phyloP scores from a whole-genome alignment of 148 eudicot species.

The Tetragonia tetragonoides region DNA sequence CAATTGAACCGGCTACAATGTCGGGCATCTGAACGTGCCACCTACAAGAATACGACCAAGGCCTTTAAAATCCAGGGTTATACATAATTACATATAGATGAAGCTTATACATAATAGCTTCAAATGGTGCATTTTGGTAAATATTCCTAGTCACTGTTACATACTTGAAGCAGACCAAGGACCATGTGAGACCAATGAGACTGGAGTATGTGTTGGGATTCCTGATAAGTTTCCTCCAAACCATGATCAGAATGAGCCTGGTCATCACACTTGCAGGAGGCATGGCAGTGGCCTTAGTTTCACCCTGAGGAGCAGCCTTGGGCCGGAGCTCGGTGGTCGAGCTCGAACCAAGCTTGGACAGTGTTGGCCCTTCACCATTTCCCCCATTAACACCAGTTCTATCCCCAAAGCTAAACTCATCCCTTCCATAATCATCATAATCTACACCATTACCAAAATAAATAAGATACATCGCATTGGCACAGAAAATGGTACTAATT shows the following conservation, averaged over 20 bases:
- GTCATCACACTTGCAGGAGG: constrained; percentile 98
- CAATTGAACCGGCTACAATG: constrained; percentile 70
- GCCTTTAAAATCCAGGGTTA: not conserved
- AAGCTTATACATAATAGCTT: not conserved
- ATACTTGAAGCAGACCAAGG: constrained; percentile 74
- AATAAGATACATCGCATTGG: not conserved
- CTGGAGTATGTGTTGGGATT: constrained; percentile 99
- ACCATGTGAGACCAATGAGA: constrained; percentile 85
- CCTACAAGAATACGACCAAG: constrained; percentile 30
- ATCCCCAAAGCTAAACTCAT: constrained; percentile 80
- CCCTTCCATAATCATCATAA: constrained; percentile 76
- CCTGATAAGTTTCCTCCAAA: constrained; percentile 95
- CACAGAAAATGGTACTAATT: not conserved
- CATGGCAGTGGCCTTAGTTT: constrained; percentile 54
- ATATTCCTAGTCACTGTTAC: not conserved
- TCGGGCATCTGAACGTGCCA: constrained; percentile 88
- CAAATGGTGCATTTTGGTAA: not conserved
- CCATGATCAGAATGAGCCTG: constrained; percentile 92
- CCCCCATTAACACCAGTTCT: constrained; percentile 39
- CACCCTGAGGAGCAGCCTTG: constrained; percentile 36
- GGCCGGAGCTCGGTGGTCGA: constrained; percentile 79
- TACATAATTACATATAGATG: not conserved
- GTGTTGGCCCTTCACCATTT: constrained; percentile 55
- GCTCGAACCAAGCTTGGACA: constrained; percentile 81
- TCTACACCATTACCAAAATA: constrained; percentile 35